Base-by-base conservation (phyloP, 768 basidiomycete species). In the Lentinula boryana region DNA sequence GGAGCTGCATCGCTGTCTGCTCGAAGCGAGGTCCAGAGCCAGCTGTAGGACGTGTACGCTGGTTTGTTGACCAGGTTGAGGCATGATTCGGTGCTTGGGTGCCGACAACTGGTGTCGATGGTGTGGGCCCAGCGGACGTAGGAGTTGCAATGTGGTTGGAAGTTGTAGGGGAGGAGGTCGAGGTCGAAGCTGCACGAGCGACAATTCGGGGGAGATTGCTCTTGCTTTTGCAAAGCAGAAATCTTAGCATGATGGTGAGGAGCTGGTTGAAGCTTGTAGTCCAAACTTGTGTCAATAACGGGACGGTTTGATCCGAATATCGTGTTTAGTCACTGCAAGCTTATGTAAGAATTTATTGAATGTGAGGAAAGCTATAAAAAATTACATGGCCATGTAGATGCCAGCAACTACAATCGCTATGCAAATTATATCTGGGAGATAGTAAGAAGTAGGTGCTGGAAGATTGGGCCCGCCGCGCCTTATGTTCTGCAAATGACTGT, bases 71-170 rank as follows among this genome's bases (percentile, higher is more conserved):
- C 95, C 95, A 98, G 65, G 89, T 89, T 40, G 80, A 71, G 5
- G 88, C 76, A 66, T 83, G 80, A 75, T 98, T 97, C 62, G 96
- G 93, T 5, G 95, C 80, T 77, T 98, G 96, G 31, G 80, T 74
- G 53, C 49, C 58, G 49, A 41, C n/a, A 6, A 52, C 58, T 21
- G 58, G 58, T 4, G 75, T 72, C 46, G 78, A 72, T 49, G 72
- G 66, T 44, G 76, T 67, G 9, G 71, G 23, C 21, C 60, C 49
- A 2, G 67, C 38, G 0, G 50, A 33, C 10, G 60, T 40, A 15
- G 63, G 40, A 8, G 58, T 51, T 52, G 63, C 48, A 2, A 64
- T 63, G 7, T 64, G 56, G 7, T 60, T 36, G 7, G 67, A 56
- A 1, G 65, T 60, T 13, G 43, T 31, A 5, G 63, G 43, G 3